Conservation (phyloP, 1,284 basidiomycete genomes). For the Anthracocystis walkeri region DNA sequence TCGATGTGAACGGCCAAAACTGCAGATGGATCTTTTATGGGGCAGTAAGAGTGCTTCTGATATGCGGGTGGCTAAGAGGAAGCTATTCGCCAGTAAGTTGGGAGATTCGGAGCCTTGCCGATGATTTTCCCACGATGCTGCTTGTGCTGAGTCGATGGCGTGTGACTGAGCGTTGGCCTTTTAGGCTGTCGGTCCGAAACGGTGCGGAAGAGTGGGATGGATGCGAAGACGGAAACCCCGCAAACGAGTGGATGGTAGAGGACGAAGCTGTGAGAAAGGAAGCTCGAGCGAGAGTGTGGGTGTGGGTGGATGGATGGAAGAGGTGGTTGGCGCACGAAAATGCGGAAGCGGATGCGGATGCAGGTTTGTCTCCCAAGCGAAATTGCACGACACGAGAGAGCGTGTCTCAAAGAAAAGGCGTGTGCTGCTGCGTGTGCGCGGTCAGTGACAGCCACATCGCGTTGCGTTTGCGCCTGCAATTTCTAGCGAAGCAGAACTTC, state of each 20-base stretch:
- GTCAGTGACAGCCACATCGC: slow-evolving; percentile 1
- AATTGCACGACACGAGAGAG: slow-evolving; percentile 24
- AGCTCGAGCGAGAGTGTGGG: neutral
- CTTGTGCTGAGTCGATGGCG: slow-evolving; percentile 4
- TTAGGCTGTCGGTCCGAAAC: neutral
- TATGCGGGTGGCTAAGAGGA: neutral
- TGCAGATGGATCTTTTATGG: too few species aligned
- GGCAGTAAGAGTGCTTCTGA: too few species aligned
- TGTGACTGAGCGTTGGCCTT: neutral
- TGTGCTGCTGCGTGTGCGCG: neutral
- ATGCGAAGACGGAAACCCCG: neutral
- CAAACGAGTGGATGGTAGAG: neutral
- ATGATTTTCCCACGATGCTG: slow-evolving; percentile 4
- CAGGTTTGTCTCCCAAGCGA: neutral
- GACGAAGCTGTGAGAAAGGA: slow-evolving; percentile 1
- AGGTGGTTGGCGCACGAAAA: slow-evolving; percentile 1
- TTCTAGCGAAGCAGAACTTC: neutral
- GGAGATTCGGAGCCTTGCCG: neutral
- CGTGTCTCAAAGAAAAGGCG: slow-evolving; percentile 3
- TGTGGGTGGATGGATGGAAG: slow-evolving; percentile 19
- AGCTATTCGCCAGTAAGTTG: neutral
- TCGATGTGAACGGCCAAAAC: too few species aligned
- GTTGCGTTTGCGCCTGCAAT: too few species aligned
- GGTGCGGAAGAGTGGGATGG: neutral
- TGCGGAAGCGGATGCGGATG: slow-evolving; percentile 22